Evolutionary conservation across 495 filamentous ascomycete genomes (phyloP), one percentile per base, ranked within the genome.

Genomic region (Talaromyces stipitatus): DNA sequence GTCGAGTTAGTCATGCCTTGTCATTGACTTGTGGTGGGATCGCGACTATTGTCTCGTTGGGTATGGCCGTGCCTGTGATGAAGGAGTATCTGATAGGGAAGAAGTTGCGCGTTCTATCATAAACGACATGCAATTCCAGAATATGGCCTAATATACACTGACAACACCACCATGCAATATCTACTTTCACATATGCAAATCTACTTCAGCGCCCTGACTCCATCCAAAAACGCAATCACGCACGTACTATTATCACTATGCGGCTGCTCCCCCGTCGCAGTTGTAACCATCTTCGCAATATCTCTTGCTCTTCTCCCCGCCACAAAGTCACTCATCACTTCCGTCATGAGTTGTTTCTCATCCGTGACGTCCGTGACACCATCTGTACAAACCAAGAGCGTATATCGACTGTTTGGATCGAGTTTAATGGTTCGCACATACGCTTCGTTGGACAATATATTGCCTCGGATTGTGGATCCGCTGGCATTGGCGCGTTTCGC

Each of bases 401-500:
- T 28, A 57, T 73, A 73, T 22, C 69, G 70, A 36, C 63, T 62
- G 16, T 64, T 58, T 1, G 58, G 6, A 33, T 61, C 36, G 22
- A 73, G 50, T 10, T 54, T 61, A 20, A 67, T 57, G 24, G 57
- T 61, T 7, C 62, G 65, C 11, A 66, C 65, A 55, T 64, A 64
- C 5, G 70, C 69, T 12, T 73, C 66, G 52, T 69, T 71, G 56
- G 70, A 73, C 20, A 73, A 23, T 46, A 70, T 67, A 48, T 71
- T 57, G 27, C 69, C 70, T 20, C 65, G 57, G 23, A 50, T 28
- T 56, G 61, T 57, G 16, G 64, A 56, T 26, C 23, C 26, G 22
- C 29, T 53, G 29, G 59, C 50, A n/a, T 41, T 50, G 6, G 56
- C 55, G 22, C 52, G 48, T 50, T 48, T 50, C 7, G 52, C 45